A percentile compares a stretch with the other conserved stretches of the same genome.
phyloP scores from a whole-genome alignment of 768 basidiomycete species.

The Hydnomerulius pinastri region DNA sequence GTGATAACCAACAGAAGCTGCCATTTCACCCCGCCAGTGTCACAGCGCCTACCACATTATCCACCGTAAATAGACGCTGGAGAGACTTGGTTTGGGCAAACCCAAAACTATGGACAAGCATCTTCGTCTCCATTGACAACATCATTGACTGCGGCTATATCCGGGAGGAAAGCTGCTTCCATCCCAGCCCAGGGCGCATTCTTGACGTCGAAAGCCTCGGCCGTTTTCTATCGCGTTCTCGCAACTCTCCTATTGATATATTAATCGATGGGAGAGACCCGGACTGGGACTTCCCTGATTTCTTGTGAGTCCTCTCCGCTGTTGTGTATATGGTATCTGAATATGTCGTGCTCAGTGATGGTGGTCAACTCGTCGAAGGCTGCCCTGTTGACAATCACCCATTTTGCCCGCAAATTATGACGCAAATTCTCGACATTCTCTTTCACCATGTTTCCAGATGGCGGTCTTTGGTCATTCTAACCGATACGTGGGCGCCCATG shows the following conservation, averaged over 20 bases:
- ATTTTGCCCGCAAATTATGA: slow-evolving; percentile 9
- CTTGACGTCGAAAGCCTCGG: slow-evolving; percentile 41
- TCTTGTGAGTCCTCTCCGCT: slow-evolving; percentile 36
- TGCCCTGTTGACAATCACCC: slow-evolving; percentile 3
- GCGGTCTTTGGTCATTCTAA: slow-evolving; percentile 53
- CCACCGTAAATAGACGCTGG: slow-evolving; percentile 55
- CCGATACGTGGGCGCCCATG: slow-evolving; percentile 63
- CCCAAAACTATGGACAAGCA: slow-evolving; percentile 54
- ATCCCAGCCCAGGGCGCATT: background rate
- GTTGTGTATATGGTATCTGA: background rate
- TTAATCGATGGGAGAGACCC: slow-evolving; percentile 60
- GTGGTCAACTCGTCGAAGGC: slow-evolving; percentile 1
- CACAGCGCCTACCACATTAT: slow-evolving; percentile 45
- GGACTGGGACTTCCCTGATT: slow-evolving; percentile 58
- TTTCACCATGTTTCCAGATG: slow-evolving; percentile 54
- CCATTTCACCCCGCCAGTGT: slow-evolving; percentile 43
- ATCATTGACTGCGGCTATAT: slow-evolving; percentile 2
- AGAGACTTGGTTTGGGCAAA: slow-evolving; percentile 49
- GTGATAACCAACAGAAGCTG: slow-evolving; percentile 15
- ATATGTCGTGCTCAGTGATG: slow-evolving; percentile 2
- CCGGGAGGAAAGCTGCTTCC: background rate
- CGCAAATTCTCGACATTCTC: slow-evolving; percentile 40
- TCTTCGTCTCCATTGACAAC: slow-evolving; percentile 45
- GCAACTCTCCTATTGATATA: slow-evolving; percentile 52
- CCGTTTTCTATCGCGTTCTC: slow-evolving; percentile 48